Percentiles rank a stretch among this genome's conserved stretches.
These are phyloP conservation scores for Uronychia binucleata DNA, from an alignment of 73 alveolate species.

Conservation along the genomic window DNA sequence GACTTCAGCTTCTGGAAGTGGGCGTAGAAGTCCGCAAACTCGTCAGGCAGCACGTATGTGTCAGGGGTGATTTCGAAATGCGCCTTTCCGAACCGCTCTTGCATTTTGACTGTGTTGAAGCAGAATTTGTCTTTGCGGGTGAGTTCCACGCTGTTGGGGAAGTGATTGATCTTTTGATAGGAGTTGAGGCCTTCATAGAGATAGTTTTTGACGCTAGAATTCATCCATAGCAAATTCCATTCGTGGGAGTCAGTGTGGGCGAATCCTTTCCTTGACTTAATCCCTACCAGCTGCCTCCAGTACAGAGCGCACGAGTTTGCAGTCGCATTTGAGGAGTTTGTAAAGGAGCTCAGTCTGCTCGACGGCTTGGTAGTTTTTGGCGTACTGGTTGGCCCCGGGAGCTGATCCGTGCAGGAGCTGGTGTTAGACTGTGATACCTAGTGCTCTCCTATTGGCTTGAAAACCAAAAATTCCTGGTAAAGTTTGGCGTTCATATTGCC, in stretches of 20 bases:
- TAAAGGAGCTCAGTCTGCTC: slow-evolving; percentile 62
- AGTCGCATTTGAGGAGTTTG: slow-evolving; percentile 57
- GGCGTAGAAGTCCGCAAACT: slow-evolving; percentile 70
- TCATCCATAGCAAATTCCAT: slow-evolving; percentile 62
- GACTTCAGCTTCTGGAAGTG: slow-evolving; percentile 64
- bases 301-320: slow-evolving; percentile 62
- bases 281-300: slow-evolving; percentile 66
- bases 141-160: slow-evolving; percentile 74
- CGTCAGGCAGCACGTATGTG: slow-evolving; percentile 83
- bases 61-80: slow-evolving; percentile 77
- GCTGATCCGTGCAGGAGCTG: slow-evolving; percentile 7
- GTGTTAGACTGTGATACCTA: slow-evolving; percentile 13
- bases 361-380: slow-evolving; percentile 20
- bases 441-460: slow-evolving; percentile 18
- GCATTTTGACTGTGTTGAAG: slow-evolving; percentile 66
- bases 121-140: slow-evolving; percentile 83
- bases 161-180: slow-evolving; percentile 73
- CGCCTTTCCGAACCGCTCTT: slow-evolving; percentile 58
- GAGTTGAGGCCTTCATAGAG: slow-evolving; percentile 75
- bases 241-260: slow-evolving; percentile 64
- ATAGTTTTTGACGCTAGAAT: slow-evolving; percentile 36
- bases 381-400: slow-evolving; percentile 48
- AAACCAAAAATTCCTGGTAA: slow-evolving; percentile 7
- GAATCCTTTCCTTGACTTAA: slow-evolving; percentile 42
- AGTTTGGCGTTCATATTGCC: slow-evolving; percentile 6